Percentiles rank a stretch among this genome's conserved stretches.
Conservation (phyloP, 768 basidiomycete genomes). For the Boletus speciosus region DNA sequence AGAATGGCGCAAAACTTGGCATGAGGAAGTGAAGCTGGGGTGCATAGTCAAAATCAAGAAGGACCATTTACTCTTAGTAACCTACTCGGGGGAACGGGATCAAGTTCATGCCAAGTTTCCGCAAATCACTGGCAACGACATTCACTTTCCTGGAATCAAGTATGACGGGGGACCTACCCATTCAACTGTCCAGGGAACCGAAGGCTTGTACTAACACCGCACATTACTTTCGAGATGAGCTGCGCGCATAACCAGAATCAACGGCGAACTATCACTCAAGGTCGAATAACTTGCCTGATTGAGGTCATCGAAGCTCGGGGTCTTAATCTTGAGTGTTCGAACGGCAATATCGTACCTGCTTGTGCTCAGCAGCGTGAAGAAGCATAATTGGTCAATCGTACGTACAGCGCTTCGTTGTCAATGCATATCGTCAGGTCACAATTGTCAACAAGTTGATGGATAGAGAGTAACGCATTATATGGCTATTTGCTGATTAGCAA, state of each 20-base stretch:
- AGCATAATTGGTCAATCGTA: background rate
- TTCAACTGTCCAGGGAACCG: conserved; percentile 94
- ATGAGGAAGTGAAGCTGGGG: conserved; percentile 91
- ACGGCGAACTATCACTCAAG: background rate
- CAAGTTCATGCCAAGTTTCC: conserved; percentile 91
- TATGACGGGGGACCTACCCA: conserved; percentile 46
- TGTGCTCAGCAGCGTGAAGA: background rate
- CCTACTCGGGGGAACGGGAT: conserved; percentile 92
- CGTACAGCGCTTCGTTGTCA: conserved; percentile 84
- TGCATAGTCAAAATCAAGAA: background rate
- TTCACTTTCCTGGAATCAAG: conserved; percentile 2
- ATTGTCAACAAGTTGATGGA: conserved; percentile 88
- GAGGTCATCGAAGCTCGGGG: conserved; percentile 61
- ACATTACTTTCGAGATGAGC: conserved; percentile 89
- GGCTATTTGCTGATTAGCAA: conserved; percentile 42
- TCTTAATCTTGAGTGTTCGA: conserved; percentile 60
- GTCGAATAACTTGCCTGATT: conserved; percentile 50
- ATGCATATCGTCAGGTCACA: conserved; percentile 81
- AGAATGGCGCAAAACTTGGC: conserved; percentile 91
- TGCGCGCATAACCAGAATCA: conserved; percentile 19
- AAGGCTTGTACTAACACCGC: conserved; percentile 87
- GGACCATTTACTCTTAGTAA: background rate
- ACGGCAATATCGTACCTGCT: conserved; percentile 69
- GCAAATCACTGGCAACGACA: conserved; percentile 55
- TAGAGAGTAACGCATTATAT: conserved; percentile 80